Evolutionary conservation across 1,139 yeast species (phyloP).

Genomic region (Taiozyma onychis): DNA sequence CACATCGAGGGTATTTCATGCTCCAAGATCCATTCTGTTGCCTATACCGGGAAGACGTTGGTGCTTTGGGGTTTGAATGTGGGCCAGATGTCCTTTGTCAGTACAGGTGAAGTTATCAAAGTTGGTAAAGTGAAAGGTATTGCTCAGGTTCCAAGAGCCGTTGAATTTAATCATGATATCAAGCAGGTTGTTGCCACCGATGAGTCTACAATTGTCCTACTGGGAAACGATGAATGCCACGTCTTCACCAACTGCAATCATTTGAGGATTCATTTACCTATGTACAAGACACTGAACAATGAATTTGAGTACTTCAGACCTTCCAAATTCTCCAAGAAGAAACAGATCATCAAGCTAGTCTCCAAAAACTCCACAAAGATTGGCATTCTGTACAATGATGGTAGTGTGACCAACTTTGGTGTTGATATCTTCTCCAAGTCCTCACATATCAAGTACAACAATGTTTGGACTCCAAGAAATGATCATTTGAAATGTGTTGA

Average conservation of each 20-base stretch:
- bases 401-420: constrained; percentile 41
- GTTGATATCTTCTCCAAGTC: constrained; percentile 26
- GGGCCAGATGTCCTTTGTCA: constrained; percentile 75
- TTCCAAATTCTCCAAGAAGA: constrained; percentile 37
- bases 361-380: constrained; percentile 33
- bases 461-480: constrained; percentile 51
- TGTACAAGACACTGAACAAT: constrained; percentile 29
- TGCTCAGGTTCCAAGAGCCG: constrained; percentile 36
- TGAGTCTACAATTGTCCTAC: constrained; percentile 61
- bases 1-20: constrained; percentile 52
- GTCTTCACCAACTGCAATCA: constrained; percentile 57
- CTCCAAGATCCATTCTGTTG: constrained; percentile 66
- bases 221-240: constrained; percentile 55
- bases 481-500: constrained; percentile 49
- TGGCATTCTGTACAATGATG: constrained; percentile 44
- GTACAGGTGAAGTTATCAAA: constrained; percentile 28
- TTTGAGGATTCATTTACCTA: constrained; percentile 40
- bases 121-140: constrained; percentile 32
- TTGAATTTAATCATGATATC: constrained; percentile 42
- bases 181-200: constrained; percentile 64
- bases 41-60: constrained; percentile 46
- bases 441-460: constrained; percentile 32
- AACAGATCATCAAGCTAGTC: constrained; percentile 24
- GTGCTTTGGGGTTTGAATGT: constrained; percentile 77
- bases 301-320: constrained; percentile 54